Conservation (phyloP, 495 filamentous ascomycete species). For the Hamigera avellanea region DNA sequence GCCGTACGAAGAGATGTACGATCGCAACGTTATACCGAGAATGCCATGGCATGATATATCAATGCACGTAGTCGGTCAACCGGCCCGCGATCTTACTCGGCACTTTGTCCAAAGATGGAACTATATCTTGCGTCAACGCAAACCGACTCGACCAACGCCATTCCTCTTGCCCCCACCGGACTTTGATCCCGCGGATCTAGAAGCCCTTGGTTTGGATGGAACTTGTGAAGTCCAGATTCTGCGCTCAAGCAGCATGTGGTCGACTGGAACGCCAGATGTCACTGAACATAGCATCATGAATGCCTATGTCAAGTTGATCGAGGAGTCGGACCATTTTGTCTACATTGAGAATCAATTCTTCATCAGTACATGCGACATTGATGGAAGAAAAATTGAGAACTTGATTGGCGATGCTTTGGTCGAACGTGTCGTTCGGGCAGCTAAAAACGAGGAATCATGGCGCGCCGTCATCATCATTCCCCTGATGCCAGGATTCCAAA, state of each 20-base stretch:
- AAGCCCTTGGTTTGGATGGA: slow-evolving; percentile 76
- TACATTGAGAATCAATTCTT: slow-evolving; percentile 99
- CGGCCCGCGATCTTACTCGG: slow-evolving; percentile 83
- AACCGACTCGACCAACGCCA: slow-evolving; percentile 86
- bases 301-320: slow-evolving; percentile 89
- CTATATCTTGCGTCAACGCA: slow-evolving; percentile 86
- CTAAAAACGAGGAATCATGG: slow-evolving; percentile 81
- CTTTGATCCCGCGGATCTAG: slow-evolving; percentile 72
- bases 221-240: slow-evolving; percentile 96
- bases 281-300: slow-evolving; percentile 92
- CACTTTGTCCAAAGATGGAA: slow-evolving; percentile 99
- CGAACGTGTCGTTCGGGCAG: slow-evolving; percentile 76
- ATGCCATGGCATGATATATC: slow-evolving; percentile 99
- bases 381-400: slow-evolving; percentile 81
- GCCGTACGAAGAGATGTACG: slow-evolving; percentile 99
- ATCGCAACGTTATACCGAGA: slow-evolving; percentile 70
- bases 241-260: slow-evolving; percentile 83
- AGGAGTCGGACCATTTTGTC: slow-evolving; percentile 91
- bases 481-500: slow-evolving; percentile 96
- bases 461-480: slow-evolving; percentile 90
- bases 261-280: slow-evolving; percentile 69
- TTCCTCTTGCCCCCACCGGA: slow-evolving; percentile 91
- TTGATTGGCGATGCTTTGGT: slow-evolving; percentile 92
- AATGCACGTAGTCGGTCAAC: slow-evolving; percentile 97
- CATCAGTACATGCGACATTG: slow-evolving; percentile 82